A percentile compares a stretch with the other conserved stretches of the same genome.
phyloP scores from a whole-genome alignment of 164 flowering plant genomes.

The Liriodendron chinense region DNA sequence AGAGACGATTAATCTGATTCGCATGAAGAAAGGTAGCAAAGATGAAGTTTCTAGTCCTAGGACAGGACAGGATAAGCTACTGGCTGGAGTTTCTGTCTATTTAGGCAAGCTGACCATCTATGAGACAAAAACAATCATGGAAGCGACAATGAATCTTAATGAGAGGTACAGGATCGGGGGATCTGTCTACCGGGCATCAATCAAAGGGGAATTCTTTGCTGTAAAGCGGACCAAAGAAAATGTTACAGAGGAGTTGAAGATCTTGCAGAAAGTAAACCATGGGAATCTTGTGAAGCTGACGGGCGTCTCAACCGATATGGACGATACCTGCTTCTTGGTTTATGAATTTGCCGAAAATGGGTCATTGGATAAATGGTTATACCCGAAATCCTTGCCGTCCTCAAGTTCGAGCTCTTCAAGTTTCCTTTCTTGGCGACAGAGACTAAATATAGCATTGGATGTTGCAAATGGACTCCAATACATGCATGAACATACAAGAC shows the following conservation, averaged over 20 bases:
- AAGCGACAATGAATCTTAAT: conserved; percentile 53
- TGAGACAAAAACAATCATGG: conserved; percentile 41
- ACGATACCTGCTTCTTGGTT: conserved; percentile 47
- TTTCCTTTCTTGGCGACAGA: conserved; percentile 28
- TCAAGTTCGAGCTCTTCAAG: conserved; percentile 27
- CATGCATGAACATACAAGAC: conserved; percentile 40
- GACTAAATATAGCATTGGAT: conserved; percentile 39
- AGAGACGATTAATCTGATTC: conserved; percentile 28
- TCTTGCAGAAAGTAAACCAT: conserved; percentile 65
- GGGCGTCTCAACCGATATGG: conserved; percentile 41
- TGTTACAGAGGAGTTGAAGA: conserved; percentile 50
- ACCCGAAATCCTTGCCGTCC: conserved; percentile 26
- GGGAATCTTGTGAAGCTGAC: conserved; percentile 56
- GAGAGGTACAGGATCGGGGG: conserved; percentile 47
- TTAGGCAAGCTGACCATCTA: conserved; percentile 51
- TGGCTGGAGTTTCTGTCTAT: conserved; percentile 57
- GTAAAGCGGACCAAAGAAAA: conserved; percentile 50
- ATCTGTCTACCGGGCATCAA: conserved; percentile 49
- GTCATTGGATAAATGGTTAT: conserved; percentile 55
- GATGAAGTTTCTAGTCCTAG: conserved; percentile 23
- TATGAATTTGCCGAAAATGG: conserved; percentile 70
- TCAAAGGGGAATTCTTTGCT: conserved; percentile 43
- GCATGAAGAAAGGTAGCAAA: conserved; percentile 18
- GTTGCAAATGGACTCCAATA: conserved; percentile 48
- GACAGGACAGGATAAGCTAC: conserved; percentile 43